phyloP scores from a whole-genome alignment of 75 land plant genomes.

The Gnetum montanum region DNA sequence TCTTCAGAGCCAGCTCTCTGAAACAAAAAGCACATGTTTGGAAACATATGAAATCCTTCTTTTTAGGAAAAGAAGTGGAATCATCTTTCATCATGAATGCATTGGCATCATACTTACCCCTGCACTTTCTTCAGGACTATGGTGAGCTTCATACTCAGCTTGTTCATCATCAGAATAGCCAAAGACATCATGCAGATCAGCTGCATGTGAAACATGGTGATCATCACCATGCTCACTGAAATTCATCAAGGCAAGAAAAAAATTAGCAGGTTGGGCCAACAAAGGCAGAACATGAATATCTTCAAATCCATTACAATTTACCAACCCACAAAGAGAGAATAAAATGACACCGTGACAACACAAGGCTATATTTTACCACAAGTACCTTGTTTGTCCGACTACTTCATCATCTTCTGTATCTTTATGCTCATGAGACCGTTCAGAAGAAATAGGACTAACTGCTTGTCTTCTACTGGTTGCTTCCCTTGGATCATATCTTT shows the following conservation, averaged over 20 bases:
- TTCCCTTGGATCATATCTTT: conserved; percentile 42
- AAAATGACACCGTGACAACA: no score
- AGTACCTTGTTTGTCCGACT: conserved; percentile 30
- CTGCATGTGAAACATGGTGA: conserved; percentile 19
- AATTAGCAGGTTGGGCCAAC: no score
- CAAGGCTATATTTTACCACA: no score
- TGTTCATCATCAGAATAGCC: conserved; percentile 96
- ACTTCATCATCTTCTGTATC: conserved; percentile 43
- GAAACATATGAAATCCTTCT: no score
- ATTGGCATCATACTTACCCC: conserved; percentile 14
- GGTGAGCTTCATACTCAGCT: conserved; percentile 35
- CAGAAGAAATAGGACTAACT: conserved; percentile 62
- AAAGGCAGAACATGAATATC: background rate
- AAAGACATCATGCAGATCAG: conserved; percentile 86
- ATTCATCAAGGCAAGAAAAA: background rate
- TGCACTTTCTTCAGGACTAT: conserved; percentile 31
- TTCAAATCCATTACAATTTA: no score
- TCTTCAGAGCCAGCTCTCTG: conserved; percentile 72
- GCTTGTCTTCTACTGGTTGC: conserved; percentile 51
- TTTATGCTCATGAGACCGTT: conserved; percentile 52
- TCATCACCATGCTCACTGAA: conserved; percentile 51
- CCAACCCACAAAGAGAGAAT: no score
- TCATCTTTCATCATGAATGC: background rate
- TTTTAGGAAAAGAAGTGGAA: no score
- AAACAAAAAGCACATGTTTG: background rate